Evolutionary conservation across 306 rosid genomes (phyloP), one percentile per base, ranked within the genome.

Genomic region (Casuarina equisetifolia): DNA sequence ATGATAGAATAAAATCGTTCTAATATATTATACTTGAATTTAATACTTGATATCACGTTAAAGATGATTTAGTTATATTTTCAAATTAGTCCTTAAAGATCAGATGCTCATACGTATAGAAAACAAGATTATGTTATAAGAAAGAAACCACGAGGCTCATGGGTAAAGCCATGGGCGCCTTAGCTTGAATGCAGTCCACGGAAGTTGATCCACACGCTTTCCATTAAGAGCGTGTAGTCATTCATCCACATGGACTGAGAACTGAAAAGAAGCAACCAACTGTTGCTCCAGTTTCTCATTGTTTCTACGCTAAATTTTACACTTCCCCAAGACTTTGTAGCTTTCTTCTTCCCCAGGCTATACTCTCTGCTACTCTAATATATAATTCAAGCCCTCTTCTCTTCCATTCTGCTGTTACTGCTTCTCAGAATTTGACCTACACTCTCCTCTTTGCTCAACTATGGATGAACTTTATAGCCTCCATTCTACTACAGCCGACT

Each of bases 381-480:
- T 19, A 9, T 39, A 5, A 43, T 71, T 59, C 73, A 32, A 4
- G 19, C 58, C 57, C 6, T 25, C 32, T 25, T 25, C 32, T 25
- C 32, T 25, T 25, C 32, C 32, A 25, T 25, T 25, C 32, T 25
- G 32, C 32, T 25, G 32, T 25, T 25, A 0, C 32, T 25, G 32
- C 32, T 25, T 25, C 32, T 25, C 32, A 25, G 32, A 25, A 25
- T 25, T 25, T 25, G 32, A 25, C 32, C 32, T 25, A 25, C 32
- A 25, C 32, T 25, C 32, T 25, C 32, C 32, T 25, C 1, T 25
- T 25, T 25, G 32, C 36, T 19, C 70, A 20, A 61, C 70, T 13
- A 87, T 89, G 92, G 90, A 88, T 68, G 81, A 86, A 51, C 81
- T 75, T 13, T 83, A 72, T 74, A 74, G 86, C 38, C 63, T 86